A percentile compares a stretch with the other conserved stretches of the same genome.
Evolutionary conservation across 2,329 filamentous ascomycete species (phyloP).

Genomic region (Alternaria incomplexa): DNA sequence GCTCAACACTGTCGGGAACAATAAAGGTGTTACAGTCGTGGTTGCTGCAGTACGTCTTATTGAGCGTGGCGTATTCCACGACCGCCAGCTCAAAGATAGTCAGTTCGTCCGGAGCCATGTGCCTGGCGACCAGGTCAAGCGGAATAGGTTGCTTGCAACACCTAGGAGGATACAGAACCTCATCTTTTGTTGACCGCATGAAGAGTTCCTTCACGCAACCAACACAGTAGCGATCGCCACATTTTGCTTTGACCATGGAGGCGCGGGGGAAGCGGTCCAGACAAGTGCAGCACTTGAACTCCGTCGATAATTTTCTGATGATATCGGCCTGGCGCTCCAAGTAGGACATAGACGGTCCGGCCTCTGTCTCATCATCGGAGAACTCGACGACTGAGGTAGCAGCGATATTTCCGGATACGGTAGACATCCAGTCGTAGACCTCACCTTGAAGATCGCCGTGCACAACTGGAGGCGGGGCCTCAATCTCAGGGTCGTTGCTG

Average conservation of each 20-base stretch:
- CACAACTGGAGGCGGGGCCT: constrained; percentile 7
- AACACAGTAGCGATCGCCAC: constrained; percentile 23
- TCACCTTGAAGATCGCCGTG: not conserved
- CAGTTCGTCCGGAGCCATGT: constrained; percentile 12
- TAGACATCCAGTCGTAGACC: constrained; percentile 8
- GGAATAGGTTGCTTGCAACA: constrained; percentile 13
- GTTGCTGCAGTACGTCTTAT: constrained; percentile 25
- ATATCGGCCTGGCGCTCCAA: constrained; percentile 17
- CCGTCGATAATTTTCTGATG: constrained; percentile 13
- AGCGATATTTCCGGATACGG: not conserved
- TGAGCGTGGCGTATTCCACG: constrained; percentile 8
- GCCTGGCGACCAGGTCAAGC: constrained; percentile 47
- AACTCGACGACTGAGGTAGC: constrained; percentile 9
- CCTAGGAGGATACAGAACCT: constrained; percentile 15
- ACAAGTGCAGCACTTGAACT: constrained; percentile 19
- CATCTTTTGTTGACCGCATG: constrained; percentile 21
- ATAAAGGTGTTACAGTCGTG: constrained; percentile 19
- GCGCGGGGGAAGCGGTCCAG: not conserved
- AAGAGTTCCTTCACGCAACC: constrained; percentile 24
- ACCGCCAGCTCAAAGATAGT: constrained; percentile 8
- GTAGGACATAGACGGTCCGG: constrained; percentile 21
- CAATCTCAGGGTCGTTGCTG: constrained; percentile 17
- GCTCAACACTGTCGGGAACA: constrained; percentile 6
- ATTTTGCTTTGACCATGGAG: constrained; percentile 7
- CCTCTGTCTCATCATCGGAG: constrained; percentile 18